A percentile compares a stretch with the other conserved stretches of the same genome.
These are phyloP conservation scores for Quercus tomentella DNA, from an alignment of 331 rosid genomes.

Conservation along the genomic window DNA sequence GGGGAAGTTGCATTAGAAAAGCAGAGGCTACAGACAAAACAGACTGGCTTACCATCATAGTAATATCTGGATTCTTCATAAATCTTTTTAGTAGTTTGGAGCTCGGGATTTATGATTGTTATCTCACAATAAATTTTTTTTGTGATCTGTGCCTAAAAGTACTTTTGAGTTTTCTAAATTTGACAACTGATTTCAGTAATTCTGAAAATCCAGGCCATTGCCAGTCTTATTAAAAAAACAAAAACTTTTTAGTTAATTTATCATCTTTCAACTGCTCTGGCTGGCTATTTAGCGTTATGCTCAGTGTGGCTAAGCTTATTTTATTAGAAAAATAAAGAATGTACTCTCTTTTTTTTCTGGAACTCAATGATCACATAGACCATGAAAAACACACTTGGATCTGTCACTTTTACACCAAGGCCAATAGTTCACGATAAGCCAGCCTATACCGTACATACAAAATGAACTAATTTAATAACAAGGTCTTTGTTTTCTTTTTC, in stretches of 20 bases:
- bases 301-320: neutral
- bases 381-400: constrained; percentile 6
- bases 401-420: neutral
- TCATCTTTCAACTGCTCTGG: neutral
- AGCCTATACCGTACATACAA: neutral
- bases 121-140: neutral
- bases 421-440: neutral
- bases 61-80: constrained; percentile 26
- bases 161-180: neutral
- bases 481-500: neutral
- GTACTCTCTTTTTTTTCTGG: neutral
- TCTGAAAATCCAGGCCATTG: neutral
- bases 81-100: constrained; percentile 8
- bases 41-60: constrained; percentile 90
- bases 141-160: neutral
- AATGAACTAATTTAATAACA: neutral
- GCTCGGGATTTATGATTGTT: neutral
- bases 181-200: neutral
- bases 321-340: constrained; percentile 15
- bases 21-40: constrained; percentile 44
- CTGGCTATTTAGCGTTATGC: neutral
- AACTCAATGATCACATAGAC: constrained; percentile 4
- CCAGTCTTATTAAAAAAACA: neutral
- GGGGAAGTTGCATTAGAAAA: constrained; percentile 60
- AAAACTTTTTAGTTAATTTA: neutral